A percentile compares a stretch with the other conserved stretches of the same genome.
Evolutionary conservation across 108 stramenopile genomes (phyloP).

Genomic region (Cyclotella cryptica): DNA sequence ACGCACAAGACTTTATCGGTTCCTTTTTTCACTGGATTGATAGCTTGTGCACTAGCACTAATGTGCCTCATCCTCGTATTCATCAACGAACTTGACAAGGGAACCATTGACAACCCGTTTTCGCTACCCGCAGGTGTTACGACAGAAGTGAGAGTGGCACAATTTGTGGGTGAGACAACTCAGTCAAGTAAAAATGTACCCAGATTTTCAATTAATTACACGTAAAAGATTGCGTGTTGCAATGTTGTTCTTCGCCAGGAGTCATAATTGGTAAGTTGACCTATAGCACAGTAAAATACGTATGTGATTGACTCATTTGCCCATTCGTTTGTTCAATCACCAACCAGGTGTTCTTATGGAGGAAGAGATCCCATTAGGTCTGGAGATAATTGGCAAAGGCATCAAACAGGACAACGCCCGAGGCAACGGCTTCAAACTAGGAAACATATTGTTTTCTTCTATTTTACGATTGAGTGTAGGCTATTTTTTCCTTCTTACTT

Average conservation of each 20-base stretch:
- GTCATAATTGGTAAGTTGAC: no score
- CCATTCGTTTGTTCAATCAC: neutral
- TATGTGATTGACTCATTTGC: neutral
- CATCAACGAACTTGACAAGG: slow-evolving; percentile 34
- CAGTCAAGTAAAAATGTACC: no score
- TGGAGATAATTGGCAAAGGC: slow-evolving; percentile 17
- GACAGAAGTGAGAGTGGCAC: slow-evolving; percentile 25
- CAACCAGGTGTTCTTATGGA: neutral
- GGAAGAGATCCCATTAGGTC: slow-evolving; percentile 21
- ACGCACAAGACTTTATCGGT: slow-evolving; percentile 17
- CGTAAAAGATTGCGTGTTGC: no score
- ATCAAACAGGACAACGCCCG: neutral
- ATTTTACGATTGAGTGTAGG: slow-evolving; percentile 12
- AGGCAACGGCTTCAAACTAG: neutral
- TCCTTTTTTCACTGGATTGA: slow-evolving; percentile 16
- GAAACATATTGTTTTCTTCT: neutral
- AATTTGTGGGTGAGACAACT: neutral
- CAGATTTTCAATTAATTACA: no score
- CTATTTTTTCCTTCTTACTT: slow-evolving; percentile 2
- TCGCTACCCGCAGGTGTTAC: slow-evolving; percentile 25
- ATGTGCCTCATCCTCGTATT: slow-evolving; percentile 28
- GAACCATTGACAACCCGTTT: slow-evolving; percentile 20
- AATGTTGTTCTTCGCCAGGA: no score
- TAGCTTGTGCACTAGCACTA: slow-evolving; percentile 10
- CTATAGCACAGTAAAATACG: no score